Evolutionary conservation across 2,329 filamentous ascomycete genomes (phyloP).

Genomic region (Bipolaris oryzae): DNA sequence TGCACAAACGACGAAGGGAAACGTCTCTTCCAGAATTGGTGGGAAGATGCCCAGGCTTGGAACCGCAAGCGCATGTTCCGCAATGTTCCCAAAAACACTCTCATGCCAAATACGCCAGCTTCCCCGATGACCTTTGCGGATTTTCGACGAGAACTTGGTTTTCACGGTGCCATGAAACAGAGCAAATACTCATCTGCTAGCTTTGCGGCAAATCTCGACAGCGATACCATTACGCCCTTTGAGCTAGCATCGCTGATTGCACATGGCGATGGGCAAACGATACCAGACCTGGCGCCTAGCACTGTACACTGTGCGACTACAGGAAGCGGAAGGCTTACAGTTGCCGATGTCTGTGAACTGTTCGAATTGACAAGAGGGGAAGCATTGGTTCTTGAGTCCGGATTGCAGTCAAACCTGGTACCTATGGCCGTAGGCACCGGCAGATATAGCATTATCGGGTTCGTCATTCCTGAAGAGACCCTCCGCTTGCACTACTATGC

Average conservation of each 20-base stretch:
- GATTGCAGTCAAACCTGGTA: slow-evolving; percentile 46
- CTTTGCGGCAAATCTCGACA: slow-evolving; percentile 15
- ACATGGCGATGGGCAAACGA: slow-evolving; percentile 30
- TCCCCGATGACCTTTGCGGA: slow-evolving; percentile 27
- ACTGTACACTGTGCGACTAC: slow-evolving; percentile 43
- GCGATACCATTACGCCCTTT: slow-evolving; percentile 24
- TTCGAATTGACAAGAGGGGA: slow-evolving; percentile 45
- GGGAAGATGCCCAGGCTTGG: slow-evolving; percentile 67
- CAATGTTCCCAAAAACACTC: slow-evolving; percentile 13
- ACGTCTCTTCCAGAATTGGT: slow-evolving; percentile 76
- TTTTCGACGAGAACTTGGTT: slow-evolving; percentile 26
- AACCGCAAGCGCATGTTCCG: slow-evolving; percentile 26
- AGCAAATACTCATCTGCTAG: slow-evolving; percentile 11
- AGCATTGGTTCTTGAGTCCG: slow-evolving; percentile 56
- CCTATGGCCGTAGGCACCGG: slow-evolving; percentile 59
- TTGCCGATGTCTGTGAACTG: slow-evolving; percentile 46
- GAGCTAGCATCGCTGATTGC: slow-evolving; percentile 37
- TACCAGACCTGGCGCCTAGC: slow-evolving; percentile 34
- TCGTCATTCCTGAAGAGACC: slow-evolving; percentile 63
- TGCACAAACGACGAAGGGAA: slow-evolving; percentile 75
- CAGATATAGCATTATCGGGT: slow-evolving; percentile 74
- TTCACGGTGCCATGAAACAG: slow-evolving; percentile 16
- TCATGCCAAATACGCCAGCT: slow-evolving; percentile 17
- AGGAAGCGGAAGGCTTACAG: slow-evolving; percentile 44
- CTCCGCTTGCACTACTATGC: slow-evolving; percentile 46